Conservation (phyloP, 2,329 filamentous ascomycete species). For the Cylindrodendrum hubeiense region DNA sequence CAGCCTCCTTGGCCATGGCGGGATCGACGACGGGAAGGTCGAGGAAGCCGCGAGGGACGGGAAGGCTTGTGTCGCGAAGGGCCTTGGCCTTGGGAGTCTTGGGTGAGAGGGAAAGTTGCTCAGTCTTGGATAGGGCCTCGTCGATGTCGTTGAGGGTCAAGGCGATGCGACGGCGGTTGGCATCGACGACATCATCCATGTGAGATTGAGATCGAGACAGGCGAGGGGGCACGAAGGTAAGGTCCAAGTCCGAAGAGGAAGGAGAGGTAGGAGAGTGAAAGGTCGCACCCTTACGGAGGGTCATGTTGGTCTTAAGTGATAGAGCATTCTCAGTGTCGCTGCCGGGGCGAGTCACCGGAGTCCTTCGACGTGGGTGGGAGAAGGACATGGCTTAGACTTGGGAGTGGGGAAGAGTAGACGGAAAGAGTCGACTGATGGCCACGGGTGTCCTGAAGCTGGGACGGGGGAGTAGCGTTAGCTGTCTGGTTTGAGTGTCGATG, state of each 20-base stretch:
- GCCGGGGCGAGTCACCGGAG: constrained; percentile 56
- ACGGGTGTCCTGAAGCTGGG: constrained; percentile 49
- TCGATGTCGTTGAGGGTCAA: constrained; percentile 76
- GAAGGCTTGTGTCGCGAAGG: constrained; percentile 68
- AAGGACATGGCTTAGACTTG: constrained; percentile 61
- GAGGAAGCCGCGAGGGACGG: constrained; percentile 71
- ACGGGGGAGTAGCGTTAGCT: constrained; percentile 47
- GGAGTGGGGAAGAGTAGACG: constrained; percentile 44
- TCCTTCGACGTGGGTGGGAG: constrained; percentile 61
- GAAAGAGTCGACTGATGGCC: constrained; percentile 43
- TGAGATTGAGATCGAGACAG: constrained; percentile 77
- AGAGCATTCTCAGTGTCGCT: constrained; percentile 48
- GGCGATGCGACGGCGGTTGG: constrained; percentile 76
- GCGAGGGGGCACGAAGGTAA: constrained; percentile 62
- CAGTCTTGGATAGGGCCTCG: constrained; percentile 65
- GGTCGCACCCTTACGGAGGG: constrained; percentile 79
- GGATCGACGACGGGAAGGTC: constrained; percentile 66
- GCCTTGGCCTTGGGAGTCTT: constrained; percentile 45
- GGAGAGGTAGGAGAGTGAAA: constrained; percentile 68
- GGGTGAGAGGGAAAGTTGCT: constrained; percentile 54
- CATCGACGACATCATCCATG: constrained; percentile 79
- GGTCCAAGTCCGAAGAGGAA: constrained; percentile 52
- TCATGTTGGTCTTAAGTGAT: constrained; percentile 53
- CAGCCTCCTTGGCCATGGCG: constrained; percentile 59
- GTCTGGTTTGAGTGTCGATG: constrained; percentile 42